Conservation (phyloP, 2,329 filamentous ascomycete genomes). For the Beauveria brongniartii region DNA sequence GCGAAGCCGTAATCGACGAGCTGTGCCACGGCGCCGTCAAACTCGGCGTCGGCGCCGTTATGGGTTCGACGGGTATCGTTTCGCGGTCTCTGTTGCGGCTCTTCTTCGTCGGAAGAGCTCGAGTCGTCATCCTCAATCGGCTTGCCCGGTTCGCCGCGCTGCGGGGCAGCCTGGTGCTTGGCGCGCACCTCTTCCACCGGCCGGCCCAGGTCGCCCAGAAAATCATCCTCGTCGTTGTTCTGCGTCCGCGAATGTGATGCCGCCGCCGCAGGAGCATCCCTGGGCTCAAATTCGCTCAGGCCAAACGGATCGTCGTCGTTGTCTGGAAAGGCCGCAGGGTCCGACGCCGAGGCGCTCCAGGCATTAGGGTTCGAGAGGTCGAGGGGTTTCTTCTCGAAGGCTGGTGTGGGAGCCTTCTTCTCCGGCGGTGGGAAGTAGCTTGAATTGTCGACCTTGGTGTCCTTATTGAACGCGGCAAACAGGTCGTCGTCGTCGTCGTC, state of each 20-base stretch:
- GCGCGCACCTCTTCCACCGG: conserved; percentile 56
- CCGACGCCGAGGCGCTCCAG: conserved; percentile 35
- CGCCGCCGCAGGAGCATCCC: conserved; percentile 19
- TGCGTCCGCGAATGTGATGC: conserved; percentile 20
- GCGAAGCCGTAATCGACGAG: conserved; percentile 93
- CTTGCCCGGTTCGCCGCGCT: conserved; percentile 44
- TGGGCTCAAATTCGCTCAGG: conserved; percentile 53
- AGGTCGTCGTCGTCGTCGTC: conserved; percentile 59
- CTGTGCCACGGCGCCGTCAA: conserved; percentile 76
- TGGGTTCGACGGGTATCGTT: conserved; percentile 16
- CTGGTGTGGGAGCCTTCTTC: conserved; percentile 37
- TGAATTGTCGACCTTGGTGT: conserved; percentile 59
- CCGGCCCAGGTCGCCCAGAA: conserved; percentile 55
- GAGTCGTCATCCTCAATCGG: conserved; percentile 45
- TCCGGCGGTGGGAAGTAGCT: conserved; percentile 53
- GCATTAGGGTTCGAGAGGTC: conserved; percentile 47
- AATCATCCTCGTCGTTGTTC: conserved; percentile 52
- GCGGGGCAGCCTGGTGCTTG: conserved; percentile 32
- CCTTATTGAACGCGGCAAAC: conserved; percentile 59
- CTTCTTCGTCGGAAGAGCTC: conserved; percentile 37
- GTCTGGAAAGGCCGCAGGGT: conserved; percentile 34
- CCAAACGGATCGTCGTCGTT: conserved; percentile 90
- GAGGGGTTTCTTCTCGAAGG: conserved; percentile 30
- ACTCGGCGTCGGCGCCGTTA: conserved; percentile 30
- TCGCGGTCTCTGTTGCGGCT: conserved; percentile 16